Evolutionary conservation across 2,329 filamentous ascomycete genomes (phyloP).

Genomic region (Fusarium falciforme): DNA sequence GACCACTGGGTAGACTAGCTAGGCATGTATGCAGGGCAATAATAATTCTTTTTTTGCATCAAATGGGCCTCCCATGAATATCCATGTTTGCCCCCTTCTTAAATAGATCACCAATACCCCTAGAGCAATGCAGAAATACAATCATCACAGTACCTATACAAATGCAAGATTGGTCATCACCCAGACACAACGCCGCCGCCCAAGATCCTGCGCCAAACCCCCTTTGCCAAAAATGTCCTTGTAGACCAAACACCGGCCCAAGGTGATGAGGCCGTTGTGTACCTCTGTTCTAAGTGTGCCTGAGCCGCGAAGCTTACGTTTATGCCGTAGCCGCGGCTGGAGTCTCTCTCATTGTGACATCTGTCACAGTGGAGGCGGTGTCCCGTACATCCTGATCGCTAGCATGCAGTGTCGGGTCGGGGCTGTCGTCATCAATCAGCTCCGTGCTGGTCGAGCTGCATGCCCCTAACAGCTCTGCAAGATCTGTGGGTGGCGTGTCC

Average conservation of each 20-base stretch:
- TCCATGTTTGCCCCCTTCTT: constrained; percentile 15
- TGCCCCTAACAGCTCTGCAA: constrained; percentile 29
- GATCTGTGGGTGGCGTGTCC: constrained; percentile 39
- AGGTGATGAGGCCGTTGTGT: not conserved
- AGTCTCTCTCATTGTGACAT: not conserved
- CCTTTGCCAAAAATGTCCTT: constrained; percentile 16
- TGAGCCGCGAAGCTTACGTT: not conserved
- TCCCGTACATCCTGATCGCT: constrained; percentile 26
- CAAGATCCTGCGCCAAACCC: constrained; percentile 37
- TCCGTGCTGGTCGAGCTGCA: constrained; percentile 34
- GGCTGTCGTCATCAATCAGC: constrained; percentile 32
- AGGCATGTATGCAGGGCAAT: not conserved
- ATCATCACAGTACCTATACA: constrained; percentile 33
- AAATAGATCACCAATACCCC: constrained; percentile 18
- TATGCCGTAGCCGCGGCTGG: constrained; percentile 2
- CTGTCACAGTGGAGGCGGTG: not conserved
- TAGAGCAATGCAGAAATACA: constrained; percentile 27
- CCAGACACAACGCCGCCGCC: constrained; percentile 36
- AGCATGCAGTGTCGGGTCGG: constrained; percentile 40
- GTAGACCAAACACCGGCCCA: not conserved
- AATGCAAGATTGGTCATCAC: constrained; percentile 31
- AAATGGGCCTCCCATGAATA: constrained; percentile 32
- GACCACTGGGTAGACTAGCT: not conserved
- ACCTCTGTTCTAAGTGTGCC: constrained; percentile 9
- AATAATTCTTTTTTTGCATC: constrained; percentile 23